phyloP scores from a whole-genome alignment of 257 asterid genomes.

The Thymus mandschuricus region DNA sequence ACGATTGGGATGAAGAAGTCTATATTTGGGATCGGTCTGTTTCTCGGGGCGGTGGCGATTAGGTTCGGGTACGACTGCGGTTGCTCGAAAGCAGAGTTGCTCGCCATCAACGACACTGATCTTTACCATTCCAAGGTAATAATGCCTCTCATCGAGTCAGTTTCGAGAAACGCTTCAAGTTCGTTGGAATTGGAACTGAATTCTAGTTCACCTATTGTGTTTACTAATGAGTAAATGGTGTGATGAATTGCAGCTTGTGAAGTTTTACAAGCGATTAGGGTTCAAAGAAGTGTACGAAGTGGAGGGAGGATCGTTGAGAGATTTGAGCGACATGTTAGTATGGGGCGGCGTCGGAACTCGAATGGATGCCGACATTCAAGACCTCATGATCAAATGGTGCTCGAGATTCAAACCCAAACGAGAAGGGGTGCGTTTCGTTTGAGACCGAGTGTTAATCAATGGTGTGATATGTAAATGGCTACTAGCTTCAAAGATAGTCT shows the following conservation, averaged over 20 bases:
- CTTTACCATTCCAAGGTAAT: slow-evolving; percentile 86
- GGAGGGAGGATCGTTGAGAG: slow-evolving; percentile 68
- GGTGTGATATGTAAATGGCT: too few relatives aligned
- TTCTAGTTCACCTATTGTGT: too few relatives aligned
- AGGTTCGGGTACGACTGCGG: slow-evolving; percentile 79
- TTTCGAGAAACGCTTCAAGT: too few relatives aligned
- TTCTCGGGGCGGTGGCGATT: slow-evolving; percentile 87
- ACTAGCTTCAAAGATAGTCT: too few relatives aligned
- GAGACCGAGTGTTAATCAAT: too few relatives aligned
- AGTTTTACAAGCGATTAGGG: slow-evolving; percentile 82
- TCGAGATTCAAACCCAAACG: slow-evolving; percentile 61
- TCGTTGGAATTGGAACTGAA: too few relatives aligned
- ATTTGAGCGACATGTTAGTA: slow-evolving; percentile 70
- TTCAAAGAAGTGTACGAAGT: slow-evolving; percentile 74
- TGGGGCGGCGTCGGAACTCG: slow-evolving; percentile 99
- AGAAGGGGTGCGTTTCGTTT: too few relatives aligned
- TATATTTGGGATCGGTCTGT: slow-evolving; percentile 88
- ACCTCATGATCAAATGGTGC: slow-evolving; percentile 84
- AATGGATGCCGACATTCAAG: slow-evolving; percentile 74
- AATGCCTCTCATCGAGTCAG: too few relatives aligned
- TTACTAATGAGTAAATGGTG: not conserved
- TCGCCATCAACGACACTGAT: slow-evolving; percentile 80
- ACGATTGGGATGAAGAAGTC: slow-evolving; percentile 84
- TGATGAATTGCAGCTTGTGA: slow-evolving; percentile 65
- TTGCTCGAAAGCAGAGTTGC: slow-evolving; percentile 76